Conservation (phyloP, 176 grass and related monocot species). For the Calamus simplicifolius region DNA sequence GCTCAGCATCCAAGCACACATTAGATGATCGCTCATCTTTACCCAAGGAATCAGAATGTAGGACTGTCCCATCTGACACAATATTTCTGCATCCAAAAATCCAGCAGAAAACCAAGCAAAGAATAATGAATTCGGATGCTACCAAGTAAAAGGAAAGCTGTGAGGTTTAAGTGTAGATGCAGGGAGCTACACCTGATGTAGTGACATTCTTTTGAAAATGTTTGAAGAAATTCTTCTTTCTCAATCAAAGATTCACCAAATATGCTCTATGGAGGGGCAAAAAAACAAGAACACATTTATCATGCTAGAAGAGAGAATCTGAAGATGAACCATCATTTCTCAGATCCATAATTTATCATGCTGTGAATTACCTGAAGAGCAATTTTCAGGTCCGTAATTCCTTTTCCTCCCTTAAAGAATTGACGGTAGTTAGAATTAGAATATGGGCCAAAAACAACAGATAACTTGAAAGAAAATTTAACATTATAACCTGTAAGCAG, state of each 20-base stretch:
- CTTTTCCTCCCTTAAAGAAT: constrained; percentile 79
- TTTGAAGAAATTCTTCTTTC: constrained; percentile 74
- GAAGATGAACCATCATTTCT: no score
- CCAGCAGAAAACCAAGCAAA: constrained; percentile 2
- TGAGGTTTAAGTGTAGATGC: background rate
- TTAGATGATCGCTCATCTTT: constrained; percentile 9
- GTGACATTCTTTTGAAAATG: constrained; percentile 63
- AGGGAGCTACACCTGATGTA: constrained; percentile 38
- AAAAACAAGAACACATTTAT: constrained; percentile 3
- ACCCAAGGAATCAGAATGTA: constrained; percentile 16
- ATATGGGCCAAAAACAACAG: constrained; percentile 12
- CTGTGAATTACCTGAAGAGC: constrained; percentile 56
- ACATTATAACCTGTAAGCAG: no score
- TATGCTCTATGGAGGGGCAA: constrained; percentile 41
- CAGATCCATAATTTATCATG: background rate
- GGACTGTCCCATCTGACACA: constrained; percentile 16
- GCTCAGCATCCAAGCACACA: background rate
- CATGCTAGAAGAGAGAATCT: background rate
- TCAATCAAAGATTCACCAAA: constrained; percentile 76
- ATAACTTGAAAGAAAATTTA: no score
- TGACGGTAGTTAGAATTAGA: background rate
- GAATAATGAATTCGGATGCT: constrained; percentile 1
- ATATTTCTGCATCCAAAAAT: constrained; percentile 22
- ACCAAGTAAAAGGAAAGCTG: constrained; percentile 4
- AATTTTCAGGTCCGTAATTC: constrained; percentile 63